phyloP scores from a whole-genome alignment of 495 filamentous ascomycete species.

The Sordaria brevicollis region DNA sequence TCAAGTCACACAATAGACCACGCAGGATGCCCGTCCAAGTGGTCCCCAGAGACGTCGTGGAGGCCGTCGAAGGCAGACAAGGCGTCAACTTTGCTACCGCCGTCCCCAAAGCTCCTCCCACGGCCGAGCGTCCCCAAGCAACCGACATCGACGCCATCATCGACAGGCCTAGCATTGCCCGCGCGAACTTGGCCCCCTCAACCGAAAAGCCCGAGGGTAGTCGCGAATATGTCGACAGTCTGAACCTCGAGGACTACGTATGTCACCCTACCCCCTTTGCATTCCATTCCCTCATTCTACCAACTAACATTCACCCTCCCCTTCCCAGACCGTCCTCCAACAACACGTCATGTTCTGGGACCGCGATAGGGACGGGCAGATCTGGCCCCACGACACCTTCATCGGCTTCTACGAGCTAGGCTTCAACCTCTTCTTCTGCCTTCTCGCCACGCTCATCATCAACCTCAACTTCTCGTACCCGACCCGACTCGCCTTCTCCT shows the following conservation, averaged over 20 bases:
- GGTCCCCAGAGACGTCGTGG: not conserved
- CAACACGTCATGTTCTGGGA: slow-evolving; percentile 47
- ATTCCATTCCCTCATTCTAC: not conserved
- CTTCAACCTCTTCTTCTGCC: slow-evolving; percentile 37
- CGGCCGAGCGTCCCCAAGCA: slow-evolving; percentile 9
- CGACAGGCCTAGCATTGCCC: slow-evolving; percentile 15
- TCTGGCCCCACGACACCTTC: slow-evolving; percentile 44
- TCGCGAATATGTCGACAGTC: not conserved
- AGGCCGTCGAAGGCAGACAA: not conserved
- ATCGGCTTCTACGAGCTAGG: slow-evolving; percentile 42
- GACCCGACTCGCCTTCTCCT: slow-evolving; percentile 30
- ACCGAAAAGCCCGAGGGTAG: slow-evolving; percentile 22
- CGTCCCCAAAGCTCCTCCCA: not conserved
- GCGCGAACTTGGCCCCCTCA: slow-evolving; percentile 27
- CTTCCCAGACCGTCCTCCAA: slow-evolving; percentile 33
- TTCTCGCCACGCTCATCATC: slow-evolving; percentile 36
- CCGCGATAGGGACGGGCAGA: slow-evolving; percentile 33
- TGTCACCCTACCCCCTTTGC: not conserved
- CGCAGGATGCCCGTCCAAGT: not conserved
- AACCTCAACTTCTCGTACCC: slow-evolving; percentile 43
- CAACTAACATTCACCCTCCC: slow-evolving; percentile 2
- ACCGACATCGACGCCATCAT: slow-evolving; percentile 1
- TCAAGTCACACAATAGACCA: not conserved
- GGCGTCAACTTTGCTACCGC: slow-evolving; percentile 4
- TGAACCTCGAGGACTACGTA: slow-evolving; percentile 1